A percentile compares a stretch with the other conserved stretches of the same genome.
phyloP scores from a whole-genome alignment of 2,329 filamentous ascomycete genomes.

The Talaromyces sp. region DNA sequence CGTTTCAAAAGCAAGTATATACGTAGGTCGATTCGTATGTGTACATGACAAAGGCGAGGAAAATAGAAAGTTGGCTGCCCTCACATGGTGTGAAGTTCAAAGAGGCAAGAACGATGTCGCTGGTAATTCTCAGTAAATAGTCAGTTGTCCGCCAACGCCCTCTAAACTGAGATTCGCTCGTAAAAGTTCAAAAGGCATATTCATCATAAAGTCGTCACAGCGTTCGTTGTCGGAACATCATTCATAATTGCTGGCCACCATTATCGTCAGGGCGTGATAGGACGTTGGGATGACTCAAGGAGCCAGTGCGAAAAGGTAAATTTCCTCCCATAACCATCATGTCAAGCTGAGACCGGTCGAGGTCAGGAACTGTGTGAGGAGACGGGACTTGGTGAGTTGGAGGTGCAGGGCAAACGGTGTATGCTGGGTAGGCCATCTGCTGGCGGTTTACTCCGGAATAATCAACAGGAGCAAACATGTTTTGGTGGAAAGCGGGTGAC shows the following conservation, averaged over 20 bases:
- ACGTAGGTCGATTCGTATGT: background rate
- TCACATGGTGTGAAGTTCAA: background rate
- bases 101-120: background rate
- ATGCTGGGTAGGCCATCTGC: constrained; percentile 22
- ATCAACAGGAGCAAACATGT: constrained; percentile 27
- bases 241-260: background rate
- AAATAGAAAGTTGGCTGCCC: background rate
- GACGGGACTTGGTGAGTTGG: constrained; percentile 9
- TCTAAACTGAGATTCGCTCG: background rate
- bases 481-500: constrained; percentile 28
- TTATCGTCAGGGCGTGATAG: constrained; percentile 2
- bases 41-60: background rate
- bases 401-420: constrained; percentile 21
- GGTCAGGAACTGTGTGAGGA: constrained; percentile 8
- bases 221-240: background rate
- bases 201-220: background rate
- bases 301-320: constrained; percentile 26
- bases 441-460: constrained; percentile 21
- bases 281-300: constrained; percentile 23
- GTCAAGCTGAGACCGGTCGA: constrained; percentile 6
- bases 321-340: constrained; percentile 2
- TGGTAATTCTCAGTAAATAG: background rate
- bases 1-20: background rate
- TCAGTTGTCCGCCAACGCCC: background rate
- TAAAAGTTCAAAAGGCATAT: background rate